Evolutionary conservation across 2,329 filamentous ascomycete genomes (phyloP), one percentile per base, ranked within the genome.

Genomic region (Fusarium paranaense): DNA sequence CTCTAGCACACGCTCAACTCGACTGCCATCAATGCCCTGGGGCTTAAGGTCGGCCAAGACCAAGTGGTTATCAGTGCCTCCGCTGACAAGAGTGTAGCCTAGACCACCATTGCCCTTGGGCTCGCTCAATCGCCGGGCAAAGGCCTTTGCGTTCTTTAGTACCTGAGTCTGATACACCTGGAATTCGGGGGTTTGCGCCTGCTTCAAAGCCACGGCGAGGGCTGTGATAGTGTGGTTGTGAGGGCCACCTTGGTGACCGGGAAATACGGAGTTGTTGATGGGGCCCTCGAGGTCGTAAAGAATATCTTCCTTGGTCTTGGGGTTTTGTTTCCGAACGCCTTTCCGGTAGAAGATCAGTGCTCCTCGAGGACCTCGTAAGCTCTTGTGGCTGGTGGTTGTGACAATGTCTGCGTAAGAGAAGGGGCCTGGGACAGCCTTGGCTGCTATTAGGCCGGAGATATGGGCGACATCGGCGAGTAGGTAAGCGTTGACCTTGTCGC

Each of bases 191-290:
- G 91, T 91, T 81, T 95, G 94, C 4, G 95, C 95, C 85, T 99
- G 97, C 86, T 98, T 97, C 69, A 99, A 89, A 14, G 97, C 97
- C 58, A 99, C 97, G 22, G 97, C 92, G 32, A 99, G 89, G 52
- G 97, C 97, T 38, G 97, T 97, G 83, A 99, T 99, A 78, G 97
- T 99, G 88, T 99, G 97, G 87, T 99, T 99, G 86, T 99, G 97
- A 63, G 97, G 97, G 27, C 97, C 97, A 82, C 97, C 97, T 84
- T 99, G 97, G 85, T 99, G 97, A 66, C 97, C 97, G 18, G 97
- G 97, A 88, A 99, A 99, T 71, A 99, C 97, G 65, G 96, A 98
- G 78, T 91, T 90, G 86, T 99, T 99, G 86, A 99, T 99, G 65
- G 95, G 94, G 32, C 89, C 90, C 84, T 98, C 97, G 47, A 99